Evolutionary conservation across 139 green algal genomes (phyloP), one percentile per base, ranked within the genome.

Genomic region (Ettlia oleoabundans): DNA sequence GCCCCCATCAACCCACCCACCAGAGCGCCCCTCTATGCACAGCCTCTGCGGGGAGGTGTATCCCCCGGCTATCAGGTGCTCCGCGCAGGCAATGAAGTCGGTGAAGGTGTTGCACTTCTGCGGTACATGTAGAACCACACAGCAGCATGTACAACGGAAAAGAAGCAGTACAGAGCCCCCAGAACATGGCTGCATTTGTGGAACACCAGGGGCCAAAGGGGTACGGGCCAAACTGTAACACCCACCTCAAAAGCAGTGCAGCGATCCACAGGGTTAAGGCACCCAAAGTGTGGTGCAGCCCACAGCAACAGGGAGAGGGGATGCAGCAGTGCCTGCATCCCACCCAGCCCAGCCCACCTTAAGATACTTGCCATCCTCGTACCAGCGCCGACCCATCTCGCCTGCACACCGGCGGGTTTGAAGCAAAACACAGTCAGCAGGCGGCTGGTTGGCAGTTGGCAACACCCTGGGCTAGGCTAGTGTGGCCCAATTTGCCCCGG

Each of bases 331-430:
- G n/a, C n/a, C n/a, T n/a, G n/a, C n/a, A n/a, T n/a, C n/a, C n/a
- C n/a, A n/a, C n/a, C 55, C 55, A 65, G 15, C 18, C 21, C 18
- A 94, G 42, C 82, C 84, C 88, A 97, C 96, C 30, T 88, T 84
- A 24, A 92, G 78, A 83, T 91, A 94, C 84, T 97, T 97, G 24
- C 94, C 93, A 24, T 89, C 63, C 76, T 91, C 80, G 84, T 96
- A 97, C 94, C 94, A 98, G 40, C 77, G 47, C 18, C 92, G 85
- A 22, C 94, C 94, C 78, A 97, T 87, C 81, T 97, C 94, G 22
- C 92, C 76, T 80, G 74, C 74, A 33, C 8, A 41, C 22, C 24
- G n/a, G 30, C 42, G n/a, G 42, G 15, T 18, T 5, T 5, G 18
- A n/a, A 13, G 66, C 21, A 33, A 33, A 33, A 28, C 26, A 24